These are phyloP conservation scores for Wallacemonas sp. DNA, from an alignment of 208 protist genomes.

Conservation along the genomic window DNA sequence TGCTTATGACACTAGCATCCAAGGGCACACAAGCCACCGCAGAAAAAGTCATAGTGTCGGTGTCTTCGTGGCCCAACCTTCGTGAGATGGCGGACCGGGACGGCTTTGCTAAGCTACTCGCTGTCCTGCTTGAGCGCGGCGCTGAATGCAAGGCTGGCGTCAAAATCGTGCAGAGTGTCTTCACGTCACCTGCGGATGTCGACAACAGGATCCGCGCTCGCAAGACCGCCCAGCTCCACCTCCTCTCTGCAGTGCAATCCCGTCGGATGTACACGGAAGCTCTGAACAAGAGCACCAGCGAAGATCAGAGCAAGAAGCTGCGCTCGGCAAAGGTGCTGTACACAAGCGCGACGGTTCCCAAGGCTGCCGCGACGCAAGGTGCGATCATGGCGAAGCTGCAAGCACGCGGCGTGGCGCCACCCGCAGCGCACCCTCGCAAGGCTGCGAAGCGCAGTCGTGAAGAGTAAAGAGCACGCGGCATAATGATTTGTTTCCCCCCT, in stretches of 20 bases:
- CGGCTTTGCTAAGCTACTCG: conserved; percentile 46
- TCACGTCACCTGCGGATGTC: conserved; percentile 48
- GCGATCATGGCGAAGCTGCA: conserved; percentile 66
- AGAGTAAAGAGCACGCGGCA: neutral
- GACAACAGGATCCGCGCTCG: conserved; percentile 40
- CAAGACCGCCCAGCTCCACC: conserved; percentile 54
- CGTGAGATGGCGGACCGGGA: conserved; percentile 40
- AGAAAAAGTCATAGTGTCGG: conserved; percentile 33
- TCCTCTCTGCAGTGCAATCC: conserved; percentile 52
- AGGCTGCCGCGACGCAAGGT: conserved; percentile 55
- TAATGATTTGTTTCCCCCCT: too few species aligned
- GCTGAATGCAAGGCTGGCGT: conserved; percentile 34
- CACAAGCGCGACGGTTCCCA: conserved; percentile 61
- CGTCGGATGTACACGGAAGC: conserved; percentile 39
- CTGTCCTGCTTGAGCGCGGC: conserved; percentile 38
- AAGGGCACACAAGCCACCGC: conserved; percentile 26
- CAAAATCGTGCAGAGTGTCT: conserved; percentile 38
- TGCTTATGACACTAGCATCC: conserved; percentile 46
- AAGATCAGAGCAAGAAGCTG: conserved; percentile 48
- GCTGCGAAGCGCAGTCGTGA: neutral
- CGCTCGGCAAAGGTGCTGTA: conserved; percentile 56
- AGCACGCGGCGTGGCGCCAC: neutral
- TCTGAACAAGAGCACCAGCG: conserved; percentile 47
- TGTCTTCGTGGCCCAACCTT: conserved; percentile 56
- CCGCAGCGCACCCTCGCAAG: neutral